These are phyloP conservation scores for Dictyostelium citrinum DNA, from an alignment of 78 protist genomes.

Conservation along the genomic window DNA sequence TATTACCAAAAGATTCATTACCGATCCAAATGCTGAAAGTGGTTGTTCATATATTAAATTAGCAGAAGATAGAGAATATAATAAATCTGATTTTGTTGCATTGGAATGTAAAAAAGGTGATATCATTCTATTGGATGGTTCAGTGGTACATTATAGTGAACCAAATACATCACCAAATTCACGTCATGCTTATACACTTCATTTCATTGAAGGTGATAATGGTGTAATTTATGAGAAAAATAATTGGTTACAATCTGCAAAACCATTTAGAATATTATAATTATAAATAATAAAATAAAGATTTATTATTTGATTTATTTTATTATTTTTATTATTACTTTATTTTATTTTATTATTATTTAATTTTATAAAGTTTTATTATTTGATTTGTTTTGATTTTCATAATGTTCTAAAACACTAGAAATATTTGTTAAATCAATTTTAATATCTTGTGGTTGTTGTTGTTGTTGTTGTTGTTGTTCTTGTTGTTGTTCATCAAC, in stretches of 20 bases:
- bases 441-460: neutral
- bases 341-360: neutral
- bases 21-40: neutral
- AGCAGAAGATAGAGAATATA: neutral
- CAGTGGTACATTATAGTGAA: conserved; percentile 48
- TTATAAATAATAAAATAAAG: neutral
- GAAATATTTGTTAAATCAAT: neutral
- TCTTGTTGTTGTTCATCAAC: neutral
- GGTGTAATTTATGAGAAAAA: conserved; percentile 32
- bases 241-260: conserved; percentile 39
- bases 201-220: conserved; percentile 69
- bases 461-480: neutral
- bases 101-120: conserved; percentile 70
- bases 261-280: conserved; percentile 8
- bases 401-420: neutral
- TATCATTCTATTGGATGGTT: conserved; percentile 43
- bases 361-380: neutral
- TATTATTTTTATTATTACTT: neutral
- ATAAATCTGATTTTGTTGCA: conserved; percentile 35
- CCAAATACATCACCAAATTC: conserved; percentile 45
- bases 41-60: neutral
- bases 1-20: conserved; percentile 26
- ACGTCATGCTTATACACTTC: conserved; percentile 66
- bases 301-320: neutral
- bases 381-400: neutral